These are phyloP conservation scores for Rutstroemia sp. DNA, from an alignment of 2,329 filamentous ascomycete species.

Conservation along the genomic window DNA sequence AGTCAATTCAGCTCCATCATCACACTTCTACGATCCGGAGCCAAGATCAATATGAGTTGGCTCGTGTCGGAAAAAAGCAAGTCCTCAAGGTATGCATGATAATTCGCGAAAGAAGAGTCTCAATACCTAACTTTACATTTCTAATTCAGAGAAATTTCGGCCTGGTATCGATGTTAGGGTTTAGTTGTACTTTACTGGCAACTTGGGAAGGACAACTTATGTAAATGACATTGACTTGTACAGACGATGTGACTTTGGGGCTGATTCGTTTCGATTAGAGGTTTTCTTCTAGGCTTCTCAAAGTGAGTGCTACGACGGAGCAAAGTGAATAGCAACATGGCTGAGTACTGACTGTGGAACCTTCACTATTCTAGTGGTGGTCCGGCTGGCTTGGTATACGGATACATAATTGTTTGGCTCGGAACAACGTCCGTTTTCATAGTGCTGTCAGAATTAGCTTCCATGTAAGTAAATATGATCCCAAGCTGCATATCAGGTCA, in stretches of 20 bases:
- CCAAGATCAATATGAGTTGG: background rate
- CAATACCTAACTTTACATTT: background rate
- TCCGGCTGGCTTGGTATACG: constrained; percentile 17
- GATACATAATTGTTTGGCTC: constrained; percentile 23
- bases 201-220: constrained; percentile 33
- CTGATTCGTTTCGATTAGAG: background rate
- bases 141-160: constrained; percentile 31
- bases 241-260: background rate
- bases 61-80: background rate
- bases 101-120: background rate
- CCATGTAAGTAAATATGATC: constrained; percentile 14
- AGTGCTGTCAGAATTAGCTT: constrained; percentile 19
- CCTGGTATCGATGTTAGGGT: constrained; percentile 34
- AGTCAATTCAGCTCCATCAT: background rate
- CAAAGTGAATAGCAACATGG: background rate
- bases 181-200: constrained; percentile 34
- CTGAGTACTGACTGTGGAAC: background rate
- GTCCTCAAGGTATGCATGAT: background rate
- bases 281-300: background rate
- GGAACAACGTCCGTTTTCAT: constrained; percentile 18
- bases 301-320: background rate
- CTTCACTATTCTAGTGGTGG: background rate
- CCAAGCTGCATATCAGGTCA: too few relatives aligned
- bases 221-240: background rate
- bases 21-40: background rate